A percentile compares a stretch with the other conserved stretches of the same genome.
These are phyloP conservation scores for Macrocybe gigantea DNA, from an alignment of 768 basidiomycete species.

Conservation along the genomic window DNA sequence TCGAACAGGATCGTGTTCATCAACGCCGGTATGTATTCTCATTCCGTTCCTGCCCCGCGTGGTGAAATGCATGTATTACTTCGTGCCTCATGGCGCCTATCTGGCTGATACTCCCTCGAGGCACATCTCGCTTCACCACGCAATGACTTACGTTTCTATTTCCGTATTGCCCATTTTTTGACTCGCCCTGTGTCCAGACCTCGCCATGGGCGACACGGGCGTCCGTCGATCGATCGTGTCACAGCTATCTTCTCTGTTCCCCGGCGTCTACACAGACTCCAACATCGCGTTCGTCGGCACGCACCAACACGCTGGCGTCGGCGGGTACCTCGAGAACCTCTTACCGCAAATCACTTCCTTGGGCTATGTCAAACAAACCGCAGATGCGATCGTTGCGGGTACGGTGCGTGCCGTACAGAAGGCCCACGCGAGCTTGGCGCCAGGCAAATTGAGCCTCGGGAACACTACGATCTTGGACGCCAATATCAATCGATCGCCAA, in stretches of 20 bases:
- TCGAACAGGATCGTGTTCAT: conserved; percentile 66
- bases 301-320: conserved; percentile 74
- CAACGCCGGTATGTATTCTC: conserved; percentile 50
- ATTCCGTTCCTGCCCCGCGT: neutral
- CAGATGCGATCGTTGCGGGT: conserved; percentile 65
- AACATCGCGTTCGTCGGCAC: conserved; percentile 76
- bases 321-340: conserved; percentile 73
- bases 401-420: conserved; percentile 63
- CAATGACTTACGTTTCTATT: too few relatives aligned
- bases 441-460: conserved; percentile 56
- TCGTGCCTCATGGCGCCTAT: too few relatives aligned
- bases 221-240: conserved; percentile 64
- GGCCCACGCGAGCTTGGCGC: conserved; percentile 57
- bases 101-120: too few relatives aligned
- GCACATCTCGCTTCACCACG: too few relatives aligned
- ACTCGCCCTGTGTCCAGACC: conserved; percentile 37
- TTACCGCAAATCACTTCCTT: conserved; percentile 72
- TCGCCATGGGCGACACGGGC: conserved; percentile 78
- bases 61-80: too few relatives aligned
- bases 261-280: conserved; percentile 58
- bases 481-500: conserved; percentile 72
- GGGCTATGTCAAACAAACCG: conserved; percentile 68
- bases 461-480: conserved; percentile 65
- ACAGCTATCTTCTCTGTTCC: conserved; percentile 48
- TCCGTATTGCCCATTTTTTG: neutral